phyloP scores from a whole-genome alignment of 371 early-diverging fungal genomes.

The Chytridium lagenaria region DNA sequence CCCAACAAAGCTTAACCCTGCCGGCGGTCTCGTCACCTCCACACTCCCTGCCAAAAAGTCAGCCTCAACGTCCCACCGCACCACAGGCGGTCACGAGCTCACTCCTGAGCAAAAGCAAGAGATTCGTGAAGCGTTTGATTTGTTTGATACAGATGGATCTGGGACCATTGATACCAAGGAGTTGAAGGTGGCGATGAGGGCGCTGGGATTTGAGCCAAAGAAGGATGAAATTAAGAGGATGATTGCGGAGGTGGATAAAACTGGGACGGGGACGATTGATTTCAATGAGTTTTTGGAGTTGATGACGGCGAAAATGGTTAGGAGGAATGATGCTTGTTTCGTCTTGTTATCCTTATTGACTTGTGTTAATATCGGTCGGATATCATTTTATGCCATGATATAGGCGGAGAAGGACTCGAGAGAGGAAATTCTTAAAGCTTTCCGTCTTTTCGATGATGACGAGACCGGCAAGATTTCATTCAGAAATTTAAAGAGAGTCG shows the following conservation, averaged over 20 bases:
- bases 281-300: conserved; percentile 75
- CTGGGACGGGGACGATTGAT: conserved; percentile 61
- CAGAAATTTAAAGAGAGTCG: conserved; percentile 72
- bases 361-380: no score
- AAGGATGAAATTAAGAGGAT: conserved; percentile 65
- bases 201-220: conserved; percentile 72
- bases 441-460: conserved; percentile 76
- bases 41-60: neutral
- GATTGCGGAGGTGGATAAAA: conserved; percentile 66
- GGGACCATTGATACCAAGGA: conserved; percentile 69
- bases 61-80: neutral
- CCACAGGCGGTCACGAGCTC: conserved; percentile 38
- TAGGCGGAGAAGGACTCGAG: conserved; percentile 57
- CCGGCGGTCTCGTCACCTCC: conserved; percentile 8
- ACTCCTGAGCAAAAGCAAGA: conserved; percentile 64
- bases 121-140: conserved; percentile 65
- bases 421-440: conserved; percentile 71
- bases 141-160: conserved; percentile 74
- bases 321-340: neutral
- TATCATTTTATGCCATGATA: neutral
- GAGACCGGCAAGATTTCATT: conserved; percentile 73
- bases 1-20: neutral
- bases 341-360: no score
- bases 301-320: conserved; percentile 67
- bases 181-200: conserved; percentile 70